Evolutionary conservation across 1,284 basidiomycete species (phyloP).

Genomic region (Tilletiopsis washingtonensis): DNA sequence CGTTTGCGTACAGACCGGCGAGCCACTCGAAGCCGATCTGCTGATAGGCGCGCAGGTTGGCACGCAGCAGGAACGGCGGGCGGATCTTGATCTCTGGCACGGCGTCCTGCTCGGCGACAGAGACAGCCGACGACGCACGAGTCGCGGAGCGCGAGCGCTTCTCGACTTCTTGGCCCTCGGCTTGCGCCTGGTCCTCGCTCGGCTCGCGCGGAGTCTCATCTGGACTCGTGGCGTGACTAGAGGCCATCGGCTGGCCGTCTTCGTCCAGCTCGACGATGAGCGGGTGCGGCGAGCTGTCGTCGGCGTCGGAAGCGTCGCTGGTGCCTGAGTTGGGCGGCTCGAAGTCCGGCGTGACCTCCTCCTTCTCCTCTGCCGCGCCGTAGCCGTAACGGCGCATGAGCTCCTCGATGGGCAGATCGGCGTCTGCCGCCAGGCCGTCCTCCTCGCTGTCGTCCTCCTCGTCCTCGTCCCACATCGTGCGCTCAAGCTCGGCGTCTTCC

Average conservation of each 20-base stretch:
- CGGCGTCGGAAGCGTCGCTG: no score
- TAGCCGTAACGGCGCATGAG: slow-evolving; percentile 53
- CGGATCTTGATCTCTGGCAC: neutral
- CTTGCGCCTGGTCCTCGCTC: no score
- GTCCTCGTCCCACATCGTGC: slow-evolving; percentile 41
- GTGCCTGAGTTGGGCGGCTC: neutral
- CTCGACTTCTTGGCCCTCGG: slow-evolving; percentile 3
- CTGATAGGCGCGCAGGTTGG: slow-evolving; percentile 84
- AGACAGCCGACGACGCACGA: slow-evolving; percentile 8
- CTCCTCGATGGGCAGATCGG: slow-evolving; percentile 55
- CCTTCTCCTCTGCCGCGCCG: slow-evolving; percentile 13
- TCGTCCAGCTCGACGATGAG: neutral
- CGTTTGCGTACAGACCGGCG: slow-evolving; percentile 74
- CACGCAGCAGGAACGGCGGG: slow-evolving; percentile 74
- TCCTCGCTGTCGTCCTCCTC: slow-evolving; percentile 52
- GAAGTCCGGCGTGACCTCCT: slow-evolving; percentile 14
- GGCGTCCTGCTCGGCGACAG: neutral
- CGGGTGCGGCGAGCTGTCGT: no score
- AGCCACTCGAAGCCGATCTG: slow-evolving; percentile 93
- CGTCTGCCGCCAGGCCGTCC: slow-evolving; percentile 52
- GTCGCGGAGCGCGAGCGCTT: slow-evolving; percentile 16
- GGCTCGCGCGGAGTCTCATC: neutral
- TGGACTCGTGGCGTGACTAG: neutral
- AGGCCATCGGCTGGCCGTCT: neutral
- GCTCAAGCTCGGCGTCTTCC: slow-evolving; percentile 50